A percentile compares a stretch with the other conserved stretches of the same genome.
phyloP scores from a whole-genome alignment of 78 protist species.

The Guillardia theta region DNA sequence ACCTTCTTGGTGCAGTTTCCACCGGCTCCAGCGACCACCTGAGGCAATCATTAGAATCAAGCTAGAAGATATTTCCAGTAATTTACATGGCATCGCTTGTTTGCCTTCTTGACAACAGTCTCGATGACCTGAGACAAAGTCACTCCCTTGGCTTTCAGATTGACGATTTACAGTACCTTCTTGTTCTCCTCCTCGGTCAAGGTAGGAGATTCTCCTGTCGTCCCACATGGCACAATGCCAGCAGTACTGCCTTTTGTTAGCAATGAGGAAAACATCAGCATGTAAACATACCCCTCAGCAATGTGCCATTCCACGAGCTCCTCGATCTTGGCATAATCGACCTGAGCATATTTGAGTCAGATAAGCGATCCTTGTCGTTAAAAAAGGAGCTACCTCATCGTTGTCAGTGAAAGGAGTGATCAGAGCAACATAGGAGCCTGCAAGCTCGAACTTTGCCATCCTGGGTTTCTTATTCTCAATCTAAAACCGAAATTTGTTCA shows the following conservation, averaged over 20 bases:
- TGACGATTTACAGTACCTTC: not conserved
- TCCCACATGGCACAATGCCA: conserved; percentile 28
- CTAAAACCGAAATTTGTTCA: not conserved
- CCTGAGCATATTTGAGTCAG: not conserved
- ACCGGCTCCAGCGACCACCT: conserved; percentile 4
- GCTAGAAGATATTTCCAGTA: too few relatives aligned
- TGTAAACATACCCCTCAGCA: not conserved
- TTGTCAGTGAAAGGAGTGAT: conserved; percentile 39
- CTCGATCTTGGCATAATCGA: not conserved
- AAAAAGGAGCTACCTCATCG: not conserved
- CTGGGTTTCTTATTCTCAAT: not conserved
- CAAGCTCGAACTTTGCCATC: not conserved
- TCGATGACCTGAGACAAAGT: not conserved
- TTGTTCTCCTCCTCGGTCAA: not conserved
- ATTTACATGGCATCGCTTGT: not conserved
- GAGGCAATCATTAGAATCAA: too few relatives aligned
- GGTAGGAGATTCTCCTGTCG: conserved; percentile 39
- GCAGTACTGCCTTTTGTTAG: not conserved
- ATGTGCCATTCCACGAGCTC: conserved; percentile 39
- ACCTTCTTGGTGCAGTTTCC: conserved; percentile 16
- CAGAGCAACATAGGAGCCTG: not conserved
- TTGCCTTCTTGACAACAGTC: conserved; percentile 4
- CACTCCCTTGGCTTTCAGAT: not conserved
- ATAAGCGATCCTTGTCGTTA: too few relatives aligned
- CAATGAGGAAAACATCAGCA: not conserved